Percentiles rank a stretch among this genome's conserved stretches.
phyloP scores from a whole-genome alignment of 306 rosid species.

The Cercis canadensis region DNA sequence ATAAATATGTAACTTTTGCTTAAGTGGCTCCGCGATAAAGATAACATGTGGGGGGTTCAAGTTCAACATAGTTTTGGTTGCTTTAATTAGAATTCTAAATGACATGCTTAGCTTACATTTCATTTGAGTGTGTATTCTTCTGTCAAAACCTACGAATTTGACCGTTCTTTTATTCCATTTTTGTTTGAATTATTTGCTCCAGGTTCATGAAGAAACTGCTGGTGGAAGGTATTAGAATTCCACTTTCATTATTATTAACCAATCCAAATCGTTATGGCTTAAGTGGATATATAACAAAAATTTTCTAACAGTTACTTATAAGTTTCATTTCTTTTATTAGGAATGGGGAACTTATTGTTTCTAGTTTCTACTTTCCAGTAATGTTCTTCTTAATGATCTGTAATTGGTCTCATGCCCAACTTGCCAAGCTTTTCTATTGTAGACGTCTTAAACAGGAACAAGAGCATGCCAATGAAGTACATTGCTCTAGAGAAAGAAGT shows the following conservation, averaged over 20 bases:
- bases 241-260: constrained; percentile 14
- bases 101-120: neutral
- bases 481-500: constrained; percentile 93
- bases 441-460: constrained; percentile 54
- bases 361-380: constrained; percentile 13
- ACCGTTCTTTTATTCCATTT: constrained; percentile 32
- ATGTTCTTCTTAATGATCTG: constrained; percentile 10
- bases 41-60: too few species aligned
- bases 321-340: constrained; percentile 16
- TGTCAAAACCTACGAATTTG: constrained; percentile 31
- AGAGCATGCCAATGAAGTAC: constrained; percentile 66
- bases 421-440: constrained; percentile 25
- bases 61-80: constrained; percentile 9
- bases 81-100: constrained; percentile 10
- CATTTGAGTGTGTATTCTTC: constrained; percentile 12
- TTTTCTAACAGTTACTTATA: neutral
- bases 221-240: constrained; percentile 61
- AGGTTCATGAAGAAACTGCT: constrained; percentile 61
- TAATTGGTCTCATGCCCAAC: constrained; percentile 10
- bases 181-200: constrained; percentile 42
- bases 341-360: constrained; percentile 11
- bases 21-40: too few species aligned
- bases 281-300: constrained; percentile 13
- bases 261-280: neutral
- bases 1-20: too few species aligned